Conservation (phyloP, 192 early-diverging fungal genomes). For the Gigaspora rosea region DNA sequence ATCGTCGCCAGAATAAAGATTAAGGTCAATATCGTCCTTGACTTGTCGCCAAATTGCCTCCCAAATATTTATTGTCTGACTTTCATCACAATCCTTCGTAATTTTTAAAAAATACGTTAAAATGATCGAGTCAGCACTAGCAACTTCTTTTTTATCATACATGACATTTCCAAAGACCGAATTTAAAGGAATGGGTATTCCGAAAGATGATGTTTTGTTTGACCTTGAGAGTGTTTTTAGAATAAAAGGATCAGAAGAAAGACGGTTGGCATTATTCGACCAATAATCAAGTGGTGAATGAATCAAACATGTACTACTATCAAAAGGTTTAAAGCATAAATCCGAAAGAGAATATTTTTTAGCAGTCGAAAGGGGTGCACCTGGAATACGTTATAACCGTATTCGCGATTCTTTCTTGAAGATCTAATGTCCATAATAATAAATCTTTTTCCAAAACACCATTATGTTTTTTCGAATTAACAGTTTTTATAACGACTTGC, state of each 20-base stretch:
- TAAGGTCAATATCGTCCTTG: not conserved
- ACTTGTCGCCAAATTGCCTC: constrained; percentile 46
- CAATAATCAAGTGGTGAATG: not conserved
- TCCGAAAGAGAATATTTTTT: constrained; percentile 7
- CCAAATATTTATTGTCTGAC: constrained; percentile 41
- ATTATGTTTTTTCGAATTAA: constrained; percentile 1
- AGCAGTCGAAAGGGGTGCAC: not conserved
- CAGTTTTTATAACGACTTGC: constrained; percentile 12
- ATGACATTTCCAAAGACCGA: not conserved
- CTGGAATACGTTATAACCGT: not conserved
- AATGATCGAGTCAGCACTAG: constrained; percentile 52
- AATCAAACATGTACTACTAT: not conserved
- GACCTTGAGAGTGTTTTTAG: constrained; percentile 7
- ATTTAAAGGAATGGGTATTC: constrained; percentile 17
- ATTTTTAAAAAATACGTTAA: constrained; percentile 52
- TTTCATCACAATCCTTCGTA: constrained; percentile 30
- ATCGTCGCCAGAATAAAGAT: not conserved
- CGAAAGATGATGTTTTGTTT: not conserved
- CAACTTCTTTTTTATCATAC: constrained; percentile 18
- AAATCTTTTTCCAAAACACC: constrained; percentile 21
- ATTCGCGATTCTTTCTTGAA: constrained; percentile 17
- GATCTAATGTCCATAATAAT: constrained; percentile 11
- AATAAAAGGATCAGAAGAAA: not conserved
- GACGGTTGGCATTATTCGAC: not conserved
- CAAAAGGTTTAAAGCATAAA: not conserved